These are phyloP conservation scores for Penicillium antarcticum DNA, from an alignment of 495 filamentous ascomycete species.

Conservation along the genomic window DNA sequence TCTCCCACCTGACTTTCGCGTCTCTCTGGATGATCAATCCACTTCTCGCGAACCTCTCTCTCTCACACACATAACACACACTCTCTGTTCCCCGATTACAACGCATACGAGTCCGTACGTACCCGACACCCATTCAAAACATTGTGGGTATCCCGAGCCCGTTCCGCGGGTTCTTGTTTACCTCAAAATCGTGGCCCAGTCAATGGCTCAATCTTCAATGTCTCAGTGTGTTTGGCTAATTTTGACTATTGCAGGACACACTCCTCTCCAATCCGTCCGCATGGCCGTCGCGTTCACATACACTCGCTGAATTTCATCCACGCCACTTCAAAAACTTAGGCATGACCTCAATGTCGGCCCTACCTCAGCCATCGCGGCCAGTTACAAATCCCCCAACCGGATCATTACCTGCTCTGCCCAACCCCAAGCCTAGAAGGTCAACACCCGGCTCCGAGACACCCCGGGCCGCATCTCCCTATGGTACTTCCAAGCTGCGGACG, in stretches of 20 bases:
- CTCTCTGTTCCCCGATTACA: conserved; percentile 8
- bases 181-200: background rate
- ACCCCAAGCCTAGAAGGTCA: conserved; percentile 68
- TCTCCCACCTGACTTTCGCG: background rate
- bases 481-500: conserved; percentile 56
- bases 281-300: conserved; percentile 12
- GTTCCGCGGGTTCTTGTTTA: background rate
- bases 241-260: background rate
- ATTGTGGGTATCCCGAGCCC: background rate
- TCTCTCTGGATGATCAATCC: too few species aligned
- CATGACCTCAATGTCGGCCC: conserved; percentile 56
- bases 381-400: conserved; percentile 61
- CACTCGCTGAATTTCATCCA: conserved; percentile 1
- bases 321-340: conserved; percentile 2
- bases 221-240: background rate
- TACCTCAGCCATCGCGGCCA: conserved; percentile 63
- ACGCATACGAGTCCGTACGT: conserved; percentile 19
- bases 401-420: conserved; percentile 66
- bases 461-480: conserved; percentile 38
- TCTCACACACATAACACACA: background rate
- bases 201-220: background rate
- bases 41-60: background rate
- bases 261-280: background rate
- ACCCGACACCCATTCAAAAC: conserved; percentile 8
- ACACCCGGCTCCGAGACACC: conserved; percentile 46